Base-by-base conservation (phyloP, 768 basidiomycete genomes). In the Pleurotus salmoneostramineus region DNA sequence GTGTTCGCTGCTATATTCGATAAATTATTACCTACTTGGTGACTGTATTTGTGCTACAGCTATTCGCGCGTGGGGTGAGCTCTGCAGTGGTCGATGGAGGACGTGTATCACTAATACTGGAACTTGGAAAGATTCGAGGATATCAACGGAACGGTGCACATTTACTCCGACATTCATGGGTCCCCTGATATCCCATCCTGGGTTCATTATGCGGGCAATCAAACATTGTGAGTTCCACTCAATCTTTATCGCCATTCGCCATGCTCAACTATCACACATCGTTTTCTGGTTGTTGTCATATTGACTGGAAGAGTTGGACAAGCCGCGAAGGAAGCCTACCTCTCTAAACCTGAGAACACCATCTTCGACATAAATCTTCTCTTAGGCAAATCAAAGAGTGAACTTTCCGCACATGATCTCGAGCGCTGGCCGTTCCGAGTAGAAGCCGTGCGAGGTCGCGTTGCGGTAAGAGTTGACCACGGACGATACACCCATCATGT, bases 351-450 rank as follows among this genome's bases (percentile, higher is more conserved):
- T 37, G 36, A 33, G 35, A 51, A 51, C 17, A 37, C 14, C 35
- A 77, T 83, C 60, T 83, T 81, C 68, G 77, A 81, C 69, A 79
- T 76, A 63, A 83, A 84, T 72, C 81, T 81, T 62, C 71, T 84
- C 58, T 81, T 83, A 60, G 82, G 82, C 35, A 72, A 80, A 59
- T 77, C 76, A 60, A 78, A 77, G 61, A 64, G 70, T 50, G 79
- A 80, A 64, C 64, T 74, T 33, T 74, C 77, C 60, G 74, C 78
- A 31, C 76, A 78, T 64, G 81, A 81, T 64, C 75, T 81, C 68
- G 76, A 76, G 70, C 77, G 78, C 68, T 79, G 74, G 72, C 78
- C 78, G 31, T 81, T 78, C 74, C 75, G 70, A 57, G 74, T 82
- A 63, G 66, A 73, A 52, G 68, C 75, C 64, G 67, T 65, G 60